These are phyloP conservation scores for Tetrahymena thermophila DNA, from an alignment of 73 alveolate species.

Conservation along the genomic window DNA sequence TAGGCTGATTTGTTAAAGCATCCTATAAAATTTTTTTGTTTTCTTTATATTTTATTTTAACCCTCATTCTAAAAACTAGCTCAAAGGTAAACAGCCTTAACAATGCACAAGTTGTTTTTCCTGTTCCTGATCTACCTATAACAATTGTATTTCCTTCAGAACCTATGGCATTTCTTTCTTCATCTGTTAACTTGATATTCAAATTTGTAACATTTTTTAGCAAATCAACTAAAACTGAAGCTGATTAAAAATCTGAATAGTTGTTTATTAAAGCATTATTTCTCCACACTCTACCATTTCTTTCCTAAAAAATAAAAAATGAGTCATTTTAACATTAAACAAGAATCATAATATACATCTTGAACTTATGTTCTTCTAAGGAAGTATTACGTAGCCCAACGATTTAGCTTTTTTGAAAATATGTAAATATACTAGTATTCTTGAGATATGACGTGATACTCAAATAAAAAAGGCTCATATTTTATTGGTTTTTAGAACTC, in stretches of 20 bases:
- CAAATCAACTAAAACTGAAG: neutral
- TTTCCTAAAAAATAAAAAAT: neutral
- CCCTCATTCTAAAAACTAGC: slow-evolving; percentile 22
- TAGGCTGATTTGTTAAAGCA: neutral
- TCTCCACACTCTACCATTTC: neutral
- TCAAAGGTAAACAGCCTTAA: slow-evolving; percentile 52
- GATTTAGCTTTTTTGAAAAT: neutral
- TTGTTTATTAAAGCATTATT: neutral
- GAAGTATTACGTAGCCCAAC: neutral
- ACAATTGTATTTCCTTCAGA: slow-evolving; percentile 41
- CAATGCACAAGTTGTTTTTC: slow-evolving; percentile 68
- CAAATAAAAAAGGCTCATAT: neutral
- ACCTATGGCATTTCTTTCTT: slow-evolving; percentile 36
- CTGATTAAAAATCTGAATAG: neutral
- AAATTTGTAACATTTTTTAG: neutral
- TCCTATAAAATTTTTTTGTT: neutral
- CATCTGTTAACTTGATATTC: slow-evolving; percentile 26
- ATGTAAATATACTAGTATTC: neutral
- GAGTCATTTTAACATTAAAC: neutral
- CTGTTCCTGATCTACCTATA: slow-evolving; percentile 77
- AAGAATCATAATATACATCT: neutral
- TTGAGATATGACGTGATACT: neutral
- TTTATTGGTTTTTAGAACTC: neutral
- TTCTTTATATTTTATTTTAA: neutral
- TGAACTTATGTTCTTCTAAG: neutral